phyloP scores from a whole-genome alignment of 371 early-diverging fungal species.

The Cokeromyces recurvatus region DNA sequence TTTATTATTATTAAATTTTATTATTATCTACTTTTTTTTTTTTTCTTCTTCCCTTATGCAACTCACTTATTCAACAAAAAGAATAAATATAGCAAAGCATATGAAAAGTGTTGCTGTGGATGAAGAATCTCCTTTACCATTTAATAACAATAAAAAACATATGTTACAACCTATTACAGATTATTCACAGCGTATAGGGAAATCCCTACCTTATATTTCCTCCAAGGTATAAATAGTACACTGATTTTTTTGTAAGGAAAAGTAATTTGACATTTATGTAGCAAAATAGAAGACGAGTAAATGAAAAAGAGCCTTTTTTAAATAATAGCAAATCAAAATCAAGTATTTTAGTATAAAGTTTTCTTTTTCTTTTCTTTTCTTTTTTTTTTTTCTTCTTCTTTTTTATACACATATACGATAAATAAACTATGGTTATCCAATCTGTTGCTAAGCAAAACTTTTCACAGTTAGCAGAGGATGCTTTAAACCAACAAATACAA shows the following conservation, averaged over 20 bases:
- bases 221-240: slow-evolving; percentile 10
- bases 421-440: slow-evolving; percentile 1
- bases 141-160: no score
- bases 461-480: slow-evolving; percentile 47
- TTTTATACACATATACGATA: not conserved
- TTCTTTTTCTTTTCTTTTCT: not conserved
- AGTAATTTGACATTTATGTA: not conserved
- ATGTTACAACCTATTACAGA: slow-evolving; percentile 2
- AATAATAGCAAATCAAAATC: not conserved
- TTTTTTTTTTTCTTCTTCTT: not conserved
- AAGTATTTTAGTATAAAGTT: not conserved
- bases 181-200: slow-evolving; percentile 15
- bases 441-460: slow-evolving; percentile 61
- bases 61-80: not conserved
- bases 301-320: slow-evolving; percentile 4
- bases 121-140: no score
- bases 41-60: not conserved
- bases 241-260: not conserved
- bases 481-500: slow-evolving; percentile 52
- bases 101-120: not conserved
- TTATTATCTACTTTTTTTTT: not conserved
- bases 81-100: not conserved
- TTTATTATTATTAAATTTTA: not conserved
- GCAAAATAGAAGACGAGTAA: slow-evolving; percentile 9
- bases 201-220: slow-evolving; percentile 11